Evolutionary conservation across 441 rosid species (phyloP), one percentile per base, ranked within the genome.

Genomic region (Erodium texanum): DNA sequence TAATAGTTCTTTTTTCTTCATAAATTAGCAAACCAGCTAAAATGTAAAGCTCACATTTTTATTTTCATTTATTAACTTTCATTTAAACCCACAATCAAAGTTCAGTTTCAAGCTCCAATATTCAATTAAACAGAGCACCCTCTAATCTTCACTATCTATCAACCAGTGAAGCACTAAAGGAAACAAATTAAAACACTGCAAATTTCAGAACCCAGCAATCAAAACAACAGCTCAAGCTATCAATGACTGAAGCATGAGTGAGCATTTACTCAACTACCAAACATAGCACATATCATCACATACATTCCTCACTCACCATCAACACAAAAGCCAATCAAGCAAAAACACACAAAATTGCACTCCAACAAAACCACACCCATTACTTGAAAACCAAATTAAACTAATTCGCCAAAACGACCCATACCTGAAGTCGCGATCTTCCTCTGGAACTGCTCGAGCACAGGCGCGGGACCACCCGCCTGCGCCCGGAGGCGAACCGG

Each of bases 351-450:
- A 7, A 41, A 0, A 41, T 12, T 12, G 29, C 23, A 56, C 12
- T 18, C 24, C 61, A 54, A 19, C 22, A 54, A 9, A 54, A 0
- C 58, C 59, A 36, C 59, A 7, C 10, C 59, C 22, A 52, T 52
- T 52, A 5, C 59, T 16, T 16, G 20, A 52, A 18, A 52, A 52
- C 23, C 62, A 5, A 20, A 56, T 64, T 5, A 5, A 15, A 14
- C 27, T 2, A 3, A 0, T 64, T 29, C 38, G 14, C 20, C 38
- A 29, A 64, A 64, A 64, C 22, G 5, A 75, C 48, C 63, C 68
- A 65, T 81, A 85, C 92, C 86, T 29, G 77, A 69, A 62, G 87
- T 77, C 19, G 86, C 79, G 64, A 85, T 79, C 67, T 77, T 87
- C 20, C 88, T 59, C 62, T 78, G 76, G 18, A 87, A 79, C 16